phyloP scores from a whole-genome alignment of 768 basidiomycete genomes.

The Boletus sp. region DNA sequence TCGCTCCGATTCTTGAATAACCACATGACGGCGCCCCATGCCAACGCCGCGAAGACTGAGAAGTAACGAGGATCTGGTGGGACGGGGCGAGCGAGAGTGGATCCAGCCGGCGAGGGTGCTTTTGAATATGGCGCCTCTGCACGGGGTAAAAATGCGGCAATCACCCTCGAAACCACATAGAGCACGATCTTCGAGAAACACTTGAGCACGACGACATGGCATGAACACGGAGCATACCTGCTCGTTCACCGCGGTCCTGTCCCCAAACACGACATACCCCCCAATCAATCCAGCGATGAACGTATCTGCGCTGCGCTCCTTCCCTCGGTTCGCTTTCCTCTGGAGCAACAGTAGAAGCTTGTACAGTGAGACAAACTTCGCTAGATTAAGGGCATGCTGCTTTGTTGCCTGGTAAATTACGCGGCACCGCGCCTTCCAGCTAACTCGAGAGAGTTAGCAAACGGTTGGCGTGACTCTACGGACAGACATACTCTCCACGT shows the following conservation, averaged over 20 bases:
- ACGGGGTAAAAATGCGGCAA: conserved; percentile 90
- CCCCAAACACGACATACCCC: conserved; percentile 86
- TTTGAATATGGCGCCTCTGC: conserved; percentile 54
- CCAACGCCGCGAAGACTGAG: conserved; percentile 79
- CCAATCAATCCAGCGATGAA: conserved; percentile 93
- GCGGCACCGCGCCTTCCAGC: conserved; percentile 66
- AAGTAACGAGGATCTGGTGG: conserved; percentile 87
- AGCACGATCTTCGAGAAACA: conserved; percentile 74
- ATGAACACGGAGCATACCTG: conserved; percentile 55
- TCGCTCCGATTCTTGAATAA: conserved; percentile 84
- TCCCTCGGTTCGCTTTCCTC: conserved; percentile 76
- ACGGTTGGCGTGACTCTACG: neutral
- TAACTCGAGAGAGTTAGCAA: conserved; percentile 31
- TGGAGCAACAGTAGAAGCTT: conserved; percentile 84
- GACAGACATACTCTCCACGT: conserved; percentile 72
- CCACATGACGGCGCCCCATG: conserved; percentile 98
- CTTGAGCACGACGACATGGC: conserved; percentile 4
- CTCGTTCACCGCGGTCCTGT: conserved; percentile 86
- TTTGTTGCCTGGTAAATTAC: conserved; percentile 82
- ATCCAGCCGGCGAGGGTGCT: conserved; percentile 39
- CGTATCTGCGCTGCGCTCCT: conserved; percentile 77
- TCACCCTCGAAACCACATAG: conserved; percentile 89
- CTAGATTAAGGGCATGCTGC: conserved; percentile 88
- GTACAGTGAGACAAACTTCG: conserved; percentile 93
- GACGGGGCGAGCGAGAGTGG: conserved; percentile 57